Percentiles rank a stretch among this genome's conserved stretches.
phyloP scores from a whole-genome alignment of 305 asterid genomes.

The Fraxinus sp. region DNA sequence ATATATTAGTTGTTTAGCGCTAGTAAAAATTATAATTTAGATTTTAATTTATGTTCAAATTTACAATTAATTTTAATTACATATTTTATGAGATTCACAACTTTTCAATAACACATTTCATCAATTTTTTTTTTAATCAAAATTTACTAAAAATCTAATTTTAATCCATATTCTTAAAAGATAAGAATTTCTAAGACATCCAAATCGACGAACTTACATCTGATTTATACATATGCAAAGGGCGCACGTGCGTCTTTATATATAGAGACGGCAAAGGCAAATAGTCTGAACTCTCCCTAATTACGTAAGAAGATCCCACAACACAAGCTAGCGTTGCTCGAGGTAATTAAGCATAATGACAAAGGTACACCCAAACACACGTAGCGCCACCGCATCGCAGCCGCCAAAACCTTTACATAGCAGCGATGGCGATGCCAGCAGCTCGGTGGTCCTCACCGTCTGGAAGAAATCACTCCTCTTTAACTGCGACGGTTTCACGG shows the following conservation, averaged over 20 bases:
- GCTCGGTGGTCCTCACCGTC: constrained; percentile 32
- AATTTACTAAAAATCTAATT: no score
- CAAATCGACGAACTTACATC: neutral
- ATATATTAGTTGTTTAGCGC: no score
- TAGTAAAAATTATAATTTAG: no score
- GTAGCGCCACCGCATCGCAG: neutral
- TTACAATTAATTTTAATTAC: no score
- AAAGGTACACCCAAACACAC: constrained; percentile 31
- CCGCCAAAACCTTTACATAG: neutral
- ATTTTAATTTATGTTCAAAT: no score
- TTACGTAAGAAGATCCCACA: neutral
- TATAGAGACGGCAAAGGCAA: neutral
- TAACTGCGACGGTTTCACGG: constrained; percentile 44
- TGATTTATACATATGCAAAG: neutral
- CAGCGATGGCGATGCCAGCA: neutral
- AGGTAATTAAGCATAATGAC: constrained; percentile 15
- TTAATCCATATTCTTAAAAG: neutral
- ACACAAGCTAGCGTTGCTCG: neutral
- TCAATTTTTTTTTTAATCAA: no score
- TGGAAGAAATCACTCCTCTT: constrained; percentile 46
- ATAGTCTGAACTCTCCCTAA: neutral
- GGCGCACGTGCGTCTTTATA: neutral
- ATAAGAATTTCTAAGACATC: neutral
- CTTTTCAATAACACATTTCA: no score
- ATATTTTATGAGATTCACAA: no score